Conservation (phyloP, 306 rosid species). For the Vigna mungo region DNA sequence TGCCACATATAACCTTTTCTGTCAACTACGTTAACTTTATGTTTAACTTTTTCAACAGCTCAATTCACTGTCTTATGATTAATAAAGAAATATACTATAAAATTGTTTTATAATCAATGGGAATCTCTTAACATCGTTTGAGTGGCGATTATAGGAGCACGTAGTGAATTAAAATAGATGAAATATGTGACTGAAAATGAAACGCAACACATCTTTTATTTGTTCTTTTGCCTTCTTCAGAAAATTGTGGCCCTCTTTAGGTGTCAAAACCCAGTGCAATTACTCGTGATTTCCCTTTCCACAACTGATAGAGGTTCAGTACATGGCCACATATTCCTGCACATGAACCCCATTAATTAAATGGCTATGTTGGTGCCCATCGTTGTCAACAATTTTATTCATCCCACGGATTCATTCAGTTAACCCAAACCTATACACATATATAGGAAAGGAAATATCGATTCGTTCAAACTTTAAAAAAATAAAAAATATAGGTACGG, state of each 20-base stretch:
- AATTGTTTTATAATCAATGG: too few species aligned
- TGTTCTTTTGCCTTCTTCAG: neutral
- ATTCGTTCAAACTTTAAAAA: neutral
- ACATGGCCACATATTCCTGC: conserved; percentile 16
- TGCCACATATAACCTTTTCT: conserved; percentile 37
- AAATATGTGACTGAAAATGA: neutral
- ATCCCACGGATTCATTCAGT: neutral
- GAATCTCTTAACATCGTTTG: neutral
- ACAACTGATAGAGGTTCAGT: neutral
- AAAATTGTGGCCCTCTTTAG: conserved; percentile 34
- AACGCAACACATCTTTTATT: conserved; percentile 4
- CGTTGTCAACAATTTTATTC: conserved; percentile 20
- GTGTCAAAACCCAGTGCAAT: conserved; percentile 24
- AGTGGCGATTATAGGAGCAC: conserved; percentile 46
- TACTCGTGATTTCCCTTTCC: conserved; percentile 34
- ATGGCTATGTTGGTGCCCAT: conserved; percentile 15
- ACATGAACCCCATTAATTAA: conserved; percentile 14
- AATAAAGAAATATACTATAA: too few species aligned
- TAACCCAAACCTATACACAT: neutral
- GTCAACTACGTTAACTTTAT: conserved; percentile 25
- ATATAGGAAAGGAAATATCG: too few species aligned
- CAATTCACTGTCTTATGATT: too few species aligned
- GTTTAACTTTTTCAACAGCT: neutral
- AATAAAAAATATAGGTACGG: neutral
- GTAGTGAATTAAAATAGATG: conserved; percentile 40